These are phyloP conservation scores for Carex arenaria DNA, from an alignment of 202 grass and related monocot genomes.

Conservation along the genomic window DNA sequence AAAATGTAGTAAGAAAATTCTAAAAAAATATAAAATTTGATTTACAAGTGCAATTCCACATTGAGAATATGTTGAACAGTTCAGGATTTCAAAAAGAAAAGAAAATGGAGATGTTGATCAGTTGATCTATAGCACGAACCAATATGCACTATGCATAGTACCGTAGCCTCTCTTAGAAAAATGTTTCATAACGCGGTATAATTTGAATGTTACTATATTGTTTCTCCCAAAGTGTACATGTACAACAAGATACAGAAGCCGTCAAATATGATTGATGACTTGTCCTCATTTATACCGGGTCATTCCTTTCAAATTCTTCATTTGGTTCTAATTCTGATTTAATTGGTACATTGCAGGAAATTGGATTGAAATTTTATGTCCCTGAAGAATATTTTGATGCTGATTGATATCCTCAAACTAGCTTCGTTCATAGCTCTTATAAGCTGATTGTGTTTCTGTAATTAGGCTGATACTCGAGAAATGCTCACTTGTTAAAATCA, in stretches of 20 bases:
- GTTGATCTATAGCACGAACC: too few species aligned
- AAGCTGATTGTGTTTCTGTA: neutral
- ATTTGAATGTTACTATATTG: neutral
- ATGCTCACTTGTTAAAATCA: neutral
- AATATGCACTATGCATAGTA: too few species aligned
- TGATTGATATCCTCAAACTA: neutral
- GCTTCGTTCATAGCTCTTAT: neutral
- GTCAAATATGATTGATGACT: neutral
- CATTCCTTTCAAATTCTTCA: neutral
- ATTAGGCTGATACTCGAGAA: neutral
- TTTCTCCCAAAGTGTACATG: neutral
- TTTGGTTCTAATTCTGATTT: neutral
- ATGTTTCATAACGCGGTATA: neutral
- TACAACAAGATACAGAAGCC: neutral
- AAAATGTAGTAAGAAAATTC: too few species aligned
- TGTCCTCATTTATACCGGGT: neutral
- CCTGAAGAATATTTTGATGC: slow-evolving; percentile 64
- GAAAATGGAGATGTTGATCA: too few species aligned
- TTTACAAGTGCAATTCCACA: too few species aligned
- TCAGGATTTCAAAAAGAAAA: too few species aligned
- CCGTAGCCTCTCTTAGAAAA: neutral
- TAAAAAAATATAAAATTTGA: too few species aligned
- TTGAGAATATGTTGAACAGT: too few species aligned
- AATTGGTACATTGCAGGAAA: slow-evolving; percentile 32
- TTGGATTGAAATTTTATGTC: slow-evolving; percentile 71